Conservation (phyloP, 2,329 filamentous ascomycete species). For the Aspergillus sp. region DNA sequence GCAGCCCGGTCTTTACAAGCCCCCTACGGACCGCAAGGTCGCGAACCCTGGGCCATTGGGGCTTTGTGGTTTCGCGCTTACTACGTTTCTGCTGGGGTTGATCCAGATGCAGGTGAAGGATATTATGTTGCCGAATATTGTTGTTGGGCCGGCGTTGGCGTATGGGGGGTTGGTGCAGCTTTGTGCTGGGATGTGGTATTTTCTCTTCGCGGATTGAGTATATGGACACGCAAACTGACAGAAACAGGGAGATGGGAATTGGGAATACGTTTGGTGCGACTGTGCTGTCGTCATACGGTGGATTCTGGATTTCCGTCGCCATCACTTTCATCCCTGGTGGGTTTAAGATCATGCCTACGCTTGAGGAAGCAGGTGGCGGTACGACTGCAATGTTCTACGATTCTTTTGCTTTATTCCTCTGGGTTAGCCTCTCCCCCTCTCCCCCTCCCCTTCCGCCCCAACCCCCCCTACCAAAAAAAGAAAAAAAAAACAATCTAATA, state of each 20-base stretch:
- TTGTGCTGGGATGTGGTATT: slow-evolving; percentile 72
- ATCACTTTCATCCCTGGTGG: slow-evolving; percentile 59
- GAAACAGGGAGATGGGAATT: slow-evolving; percentile 64
- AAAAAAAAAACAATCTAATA: too few relatives aligned
- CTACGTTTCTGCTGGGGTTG: slow-evolving; percentile 67
- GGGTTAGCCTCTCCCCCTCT: slow-evolving; percentile 28
- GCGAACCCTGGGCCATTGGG: slow-evolving; percentile 70
- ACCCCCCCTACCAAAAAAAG: too few relatives aligned
- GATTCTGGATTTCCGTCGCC: slow-evolving; percentile 69
- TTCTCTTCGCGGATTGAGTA: background rate
- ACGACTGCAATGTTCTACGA: slow-evolving; percentile 43
- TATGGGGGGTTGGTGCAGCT: slow-evolving; percentile 71
- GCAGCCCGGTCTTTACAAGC: slow-evolving; percentile 58
- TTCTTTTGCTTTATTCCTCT: slow-evolving; percentile 63
- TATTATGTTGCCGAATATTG: slow-evolving; percentile 54
- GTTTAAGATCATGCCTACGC: slow-evolving; percentile 52
- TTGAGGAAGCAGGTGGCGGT: slow-evolving; percentile 23
- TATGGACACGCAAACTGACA: background rate
- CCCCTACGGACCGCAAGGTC: slow-evolving; percentile 57
- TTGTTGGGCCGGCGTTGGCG: slow-evolving; percentile 58
- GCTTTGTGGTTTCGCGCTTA: slow-evolving; percentile 66
- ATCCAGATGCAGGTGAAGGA: slow-evolving; percentile 60
- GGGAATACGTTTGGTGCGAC: slow-evolving; percentile 76
- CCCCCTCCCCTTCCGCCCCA: background rate
- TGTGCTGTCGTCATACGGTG: slow-evolving; percentile 67